Conservation (phyloP, 495 filamentous ascomycete genomes). For the Hypoxylon trugodes region DNA sequence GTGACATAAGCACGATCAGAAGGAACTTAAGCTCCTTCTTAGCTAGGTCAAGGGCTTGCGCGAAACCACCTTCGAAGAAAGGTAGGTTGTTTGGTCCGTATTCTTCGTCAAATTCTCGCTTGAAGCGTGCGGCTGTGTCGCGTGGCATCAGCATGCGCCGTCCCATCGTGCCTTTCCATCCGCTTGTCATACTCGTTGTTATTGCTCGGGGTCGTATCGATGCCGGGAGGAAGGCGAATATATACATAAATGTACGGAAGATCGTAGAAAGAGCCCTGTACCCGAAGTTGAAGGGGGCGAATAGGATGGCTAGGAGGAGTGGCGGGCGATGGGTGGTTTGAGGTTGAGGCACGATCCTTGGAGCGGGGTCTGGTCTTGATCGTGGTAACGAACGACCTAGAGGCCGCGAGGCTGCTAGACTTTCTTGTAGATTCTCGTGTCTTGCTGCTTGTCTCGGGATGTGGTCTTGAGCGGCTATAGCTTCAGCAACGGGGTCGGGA, state of each 20-base stretch:
- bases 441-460: constrained; percentile 64
- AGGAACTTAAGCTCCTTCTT: constrained; percentile 93
- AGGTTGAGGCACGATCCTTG: constrained; percentile 80
- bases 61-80: constrained; percentile 87
- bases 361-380: constrained; percentile 67
- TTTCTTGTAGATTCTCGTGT: constrained; percentile 76
- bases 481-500: constrained; percentile 81
- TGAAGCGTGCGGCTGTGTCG: constrained; percentile 88
- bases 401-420: constrained; percentile 47
- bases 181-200: constrained; percentile 57
- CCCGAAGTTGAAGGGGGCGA: constrained; percentile 82
- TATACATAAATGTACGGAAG: constrained; percentile 78
- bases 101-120: constrained; percentile 92
- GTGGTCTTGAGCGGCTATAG: constrained; percentile 67
- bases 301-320: constrained; percentile 76
- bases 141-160: constrained; percentile 79
- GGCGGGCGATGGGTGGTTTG: constrained; percentile 72
- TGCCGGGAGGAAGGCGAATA: constrained; percentile 63
- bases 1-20: constrained; percentile 82
- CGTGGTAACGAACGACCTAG: constrained; percentile 43
- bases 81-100: constrained; percentile 74
- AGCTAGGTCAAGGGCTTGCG: constrained; percentile 85
- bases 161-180: constrained; percentile 70
- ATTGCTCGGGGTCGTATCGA: constrained; percentile 70
- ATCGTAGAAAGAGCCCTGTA: constrained; percentile 72